Base-by-base conservation (phyloP, 139 green algal species). In the Tetraselmis striata region DNA sequence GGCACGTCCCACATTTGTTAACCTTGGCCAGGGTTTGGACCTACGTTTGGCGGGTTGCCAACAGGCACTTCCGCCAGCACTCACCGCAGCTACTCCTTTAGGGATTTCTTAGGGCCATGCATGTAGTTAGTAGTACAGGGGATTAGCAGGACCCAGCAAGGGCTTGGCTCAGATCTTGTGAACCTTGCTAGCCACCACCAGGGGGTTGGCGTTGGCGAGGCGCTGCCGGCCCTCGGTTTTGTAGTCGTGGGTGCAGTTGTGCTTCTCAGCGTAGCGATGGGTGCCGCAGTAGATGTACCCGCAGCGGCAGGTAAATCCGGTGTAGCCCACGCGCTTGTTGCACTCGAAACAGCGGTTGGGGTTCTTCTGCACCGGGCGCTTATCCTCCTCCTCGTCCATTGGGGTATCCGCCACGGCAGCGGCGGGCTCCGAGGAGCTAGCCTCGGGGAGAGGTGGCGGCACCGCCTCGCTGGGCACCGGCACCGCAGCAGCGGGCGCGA, bases 281-380 rank as follows among this genome's bases (percentile, higher is more conserved):
- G 31, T 32, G 28, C 23, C 31, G 29, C 77, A 80, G 29, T 45
- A 80, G 77, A 58, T 32, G 77, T 80, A 80, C 77, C 77, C 77
- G 77, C 77, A 80, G 28, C 29, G 28, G 77, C 77, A 80, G 77
- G 77, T 80, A 32, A 80, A 80, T n/a, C 77, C 77, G 77, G 77
- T 80, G 77, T 59, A 32, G 23, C 77, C 77, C 27, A 58, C 31
- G 29, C 32, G 31, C 29, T 80, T 80, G 29, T 32, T 80, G 28
- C 77, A 80, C 31, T 31, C 31, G 29, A 59, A 80, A n/a, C 77
- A 80, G 77, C 77, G 77, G 29, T 80, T 80, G 2, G 27, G 31
- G 77, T 80, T 31, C 29, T 80, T 80, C 77, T 80, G 77, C 24
- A 26, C 23, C 2, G 77, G 77, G 27, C 77, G 28, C 23, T 32